Percentiles rank a stretch among this genome's conserved stretches.
Evolutionary conservation across 805 yeast genomes (phyloP).

Genomic region (Debaryomyces castellii): DNA sequence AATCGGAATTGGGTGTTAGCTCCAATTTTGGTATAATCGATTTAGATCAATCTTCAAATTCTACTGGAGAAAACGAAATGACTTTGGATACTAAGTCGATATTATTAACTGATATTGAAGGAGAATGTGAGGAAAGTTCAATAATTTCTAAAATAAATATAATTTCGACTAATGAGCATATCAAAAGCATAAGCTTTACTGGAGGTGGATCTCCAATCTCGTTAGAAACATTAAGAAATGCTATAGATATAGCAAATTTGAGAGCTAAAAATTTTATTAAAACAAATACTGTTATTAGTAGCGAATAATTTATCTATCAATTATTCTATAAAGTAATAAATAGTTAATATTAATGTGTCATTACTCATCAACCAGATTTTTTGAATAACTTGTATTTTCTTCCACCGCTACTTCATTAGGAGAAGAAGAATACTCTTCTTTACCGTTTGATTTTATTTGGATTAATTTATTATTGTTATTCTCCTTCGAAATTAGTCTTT

Average conservation of each 20-base stretch:
- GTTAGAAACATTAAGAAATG: slow-evolving; percentile 44
- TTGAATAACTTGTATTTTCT: too few relatives aligned
- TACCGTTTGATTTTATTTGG: slow-evolving; percentile 22
- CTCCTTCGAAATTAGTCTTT: slow-evolving; percentile 23
- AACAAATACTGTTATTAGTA: slow-evolving; percentile 1
- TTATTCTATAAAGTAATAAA: not conserved
- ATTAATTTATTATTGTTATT: slow-evolving; percentile 20
- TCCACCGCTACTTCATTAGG: slow-evolving; percentile 7
- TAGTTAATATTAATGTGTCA: not conserved
- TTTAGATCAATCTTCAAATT: slow-evolving; percentile 28
- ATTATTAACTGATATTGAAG: slow-evolving; percentile 74
- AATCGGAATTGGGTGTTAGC: slow-evolving; percentile 40
- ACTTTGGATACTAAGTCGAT: slow-evolving; percentile 32
- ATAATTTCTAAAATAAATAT: slow-evolving; percentile 54
- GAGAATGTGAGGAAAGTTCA: slow-evolving; percentile 76
- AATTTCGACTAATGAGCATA: slow-evolving; percentile 25
- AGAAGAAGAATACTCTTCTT: slow-evolving; percentile 21
- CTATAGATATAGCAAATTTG: slow-evolving; percentile 46
- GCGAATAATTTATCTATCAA: not conserved
- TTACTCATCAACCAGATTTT: too few relatives aligned
- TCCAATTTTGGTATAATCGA: slow-evolving; percentile 62
- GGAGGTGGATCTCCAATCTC: slow-evolving; percentile 52
- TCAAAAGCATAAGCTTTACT: slow-evolving; percentile 43
- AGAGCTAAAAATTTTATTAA: slow-evolving; percentile 40
- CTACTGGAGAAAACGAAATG: slow-evolving; percentile 24